A percentile compares a stretch with the other conserved stretches of the same genome.
phyloP scores from a whole-genome alignment of 2,329 filamentous ascomycete species.

The Bipolaris gigantea region DNA sequence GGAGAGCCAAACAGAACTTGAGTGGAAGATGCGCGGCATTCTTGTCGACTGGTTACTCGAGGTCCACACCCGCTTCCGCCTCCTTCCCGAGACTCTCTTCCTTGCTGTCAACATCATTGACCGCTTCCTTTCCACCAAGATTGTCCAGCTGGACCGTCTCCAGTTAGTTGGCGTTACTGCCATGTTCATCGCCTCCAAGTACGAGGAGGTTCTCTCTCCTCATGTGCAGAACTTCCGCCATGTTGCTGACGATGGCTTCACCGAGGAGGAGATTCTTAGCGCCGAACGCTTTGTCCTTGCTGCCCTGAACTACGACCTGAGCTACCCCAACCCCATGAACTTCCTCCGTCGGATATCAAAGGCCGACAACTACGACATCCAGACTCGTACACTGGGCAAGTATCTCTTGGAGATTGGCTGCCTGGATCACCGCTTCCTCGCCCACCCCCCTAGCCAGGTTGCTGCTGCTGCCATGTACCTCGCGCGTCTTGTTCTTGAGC shows the following conservation, averaged over 20 bases:
- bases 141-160: constrained; percentile 92
- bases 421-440: constrained; percentile 91
- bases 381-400: constrained; percentile 94
- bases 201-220: constrained; percentile 95
- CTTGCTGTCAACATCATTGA: constrained; percentile 98
- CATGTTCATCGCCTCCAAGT: constrained; percentile 99
- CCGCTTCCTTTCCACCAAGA: constrained; percentile 92
- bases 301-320: constrained; percentile 93
- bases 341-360: constrained; percentile 98
- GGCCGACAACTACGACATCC: constrained; percentile 98
- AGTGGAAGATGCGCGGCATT: constrained; percentile 98
- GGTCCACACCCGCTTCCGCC: constrained; percentile 93
- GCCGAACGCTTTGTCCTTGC: constrained; percentile 94
- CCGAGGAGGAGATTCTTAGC: constrained; percentile 89
- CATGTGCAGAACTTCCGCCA: constrained; percentile 97
- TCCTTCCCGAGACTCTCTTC: constrained; percentile 95
- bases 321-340: constrained; percentile 99
- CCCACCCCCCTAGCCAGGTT: constrained; percentile 84
- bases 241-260: constrained; percentile 95
- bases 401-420: constrained; percentile 97
- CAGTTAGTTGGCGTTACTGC: constrained; percentile 96
- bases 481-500: constrained; percentile 83
- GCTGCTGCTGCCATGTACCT: constrained; percentile 95
- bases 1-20: constrained; percentile 87
- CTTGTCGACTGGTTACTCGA: constrained; percentile 98